phyloP scores from a whole-genome alignment of 2,329 filamentous ascomycete genomes.

The Colletotrichum caudatum region DNA sequence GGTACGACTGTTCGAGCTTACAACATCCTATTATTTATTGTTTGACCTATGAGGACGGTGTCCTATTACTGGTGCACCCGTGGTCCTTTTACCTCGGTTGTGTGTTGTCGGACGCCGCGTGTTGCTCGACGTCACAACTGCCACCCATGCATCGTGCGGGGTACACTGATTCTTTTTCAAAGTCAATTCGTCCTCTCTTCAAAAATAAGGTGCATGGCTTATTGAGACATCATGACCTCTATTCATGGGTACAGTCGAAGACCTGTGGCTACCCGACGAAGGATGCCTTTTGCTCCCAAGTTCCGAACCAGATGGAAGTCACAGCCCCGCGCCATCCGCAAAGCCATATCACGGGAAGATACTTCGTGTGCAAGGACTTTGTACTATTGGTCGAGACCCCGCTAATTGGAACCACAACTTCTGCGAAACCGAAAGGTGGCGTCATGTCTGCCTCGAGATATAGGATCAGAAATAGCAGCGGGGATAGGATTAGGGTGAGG shows the following conservation, averaged over 20 bases:
- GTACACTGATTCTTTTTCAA: too few relatives aligned
- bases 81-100: too few relatives aligned
- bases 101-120: too few relatives aligned
- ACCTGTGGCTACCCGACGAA: constrained; percentile 10
- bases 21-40: neutral
- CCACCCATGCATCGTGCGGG: too few relatives aligned
- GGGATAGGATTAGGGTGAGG: too few relatives aligned
- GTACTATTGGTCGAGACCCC: constrained; percentile 21
- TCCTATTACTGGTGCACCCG: too few relatives aligned
- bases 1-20: neutral
- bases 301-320: constrained; percentile 20
- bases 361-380: constrained; percentile 7
- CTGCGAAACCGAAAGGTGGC: constrained; percentile 25
- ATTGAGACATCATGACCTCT: neutral
- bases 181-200: too few relatives aligned
- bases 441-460: neutral
- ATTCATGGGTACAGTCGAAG: neutral
- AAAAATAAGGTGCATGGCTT: too few relatives aligned
- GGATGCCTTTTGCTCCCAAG: constrained; percentile 14
- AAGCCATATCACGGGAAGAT: constrained; percentile 19
- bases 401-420: constrained; percentile 15
- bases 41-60: too few relatives aligned
- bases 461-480: too few relatives aligned
- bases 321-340: constrained; percentile 37
- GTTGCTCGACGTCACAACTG: too few relatives aligned